phyloP scores from a whole-genome alignment of 2,329 filamentous ascomycete genomes.

The Chaetomiaceae sp. region DNA sequence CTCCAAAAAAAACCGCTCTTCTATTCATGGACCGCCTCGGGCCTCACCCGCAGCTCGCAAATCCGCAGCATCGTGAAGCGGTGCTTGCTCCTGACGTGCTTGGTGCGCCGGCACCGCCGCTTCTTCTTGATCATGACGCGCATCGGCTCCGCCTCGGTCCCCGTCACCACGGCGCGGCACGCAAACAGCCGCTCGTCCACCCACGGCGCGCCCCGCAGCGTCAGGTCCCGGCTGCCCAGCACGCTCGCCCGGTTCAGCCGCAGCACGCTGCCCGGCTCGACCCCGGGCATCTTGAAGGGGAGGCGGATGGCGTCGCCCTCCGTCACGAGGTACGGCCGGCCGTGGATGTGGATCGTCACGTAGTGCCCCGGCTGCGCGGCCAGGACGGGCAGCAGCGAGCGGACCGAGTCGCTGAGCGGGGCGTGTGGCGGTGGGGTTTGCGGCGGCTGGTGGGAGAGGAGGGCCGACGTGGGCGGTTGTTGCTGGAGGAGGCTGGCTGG shows the following conservation, averaged over 20 bases:
- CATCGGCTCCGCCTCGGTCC: slow-evolving; percentile 76
- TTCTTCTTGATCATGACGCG: slow-evolving; percentile 77
- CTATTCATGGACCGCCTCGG: slow-evolving; percentile 3
- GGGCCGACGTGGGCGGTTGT: background rate
- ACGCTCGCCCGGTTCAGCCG: slow-evolving; percentile 80
- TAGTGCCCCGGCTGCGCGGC: slow-evolving; percentile 71
- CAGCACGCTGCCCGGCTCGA: slow-evolving; percentile 76
- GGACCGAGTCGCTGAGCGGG: slow-evolving; percentile 52
- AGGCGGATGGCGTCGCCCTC: slow-evolving; percentile 70
- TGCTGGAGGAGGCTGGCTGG: slow-evolving; percentile 18
- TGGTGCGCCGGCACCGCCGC: slow-evolving; percentile 67
- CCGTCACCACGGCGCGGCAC: slow-evolving; percentile 79
- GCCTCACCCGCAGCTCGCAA: slow-evolving; percentile 67
- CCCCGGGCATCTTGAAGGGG: slow-evolving; percentile 73
- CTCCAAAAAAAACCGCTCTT: background rate
- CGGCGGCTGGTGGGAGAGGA: slow-evolving; percentile 21
- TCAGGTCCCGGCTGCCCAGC: slow-evolving; percentile 85
- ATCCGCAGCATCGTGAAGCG: slow-evolving; percentile 81
- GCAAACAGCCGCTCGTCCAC: slow-evolving; percentile 80
- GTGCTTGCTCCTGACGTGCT: slow-evolving; percentile 83
- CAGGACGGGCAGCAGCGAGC: slow-evolving; percentile 63
- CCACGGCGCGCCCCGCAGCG: slow-evolving; percentile 75
- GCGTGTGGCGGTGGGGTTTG: slow-evolving; percentile 19
- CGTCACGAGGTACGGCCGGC: slow-evolving; percentile 73
- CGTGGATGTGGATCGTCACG: slow-evolving; percentile 75